Base-by-base conservation (phyloP, 192 early-diverging fungal genomes). In the Umbelopsis vinacea region DNA sequence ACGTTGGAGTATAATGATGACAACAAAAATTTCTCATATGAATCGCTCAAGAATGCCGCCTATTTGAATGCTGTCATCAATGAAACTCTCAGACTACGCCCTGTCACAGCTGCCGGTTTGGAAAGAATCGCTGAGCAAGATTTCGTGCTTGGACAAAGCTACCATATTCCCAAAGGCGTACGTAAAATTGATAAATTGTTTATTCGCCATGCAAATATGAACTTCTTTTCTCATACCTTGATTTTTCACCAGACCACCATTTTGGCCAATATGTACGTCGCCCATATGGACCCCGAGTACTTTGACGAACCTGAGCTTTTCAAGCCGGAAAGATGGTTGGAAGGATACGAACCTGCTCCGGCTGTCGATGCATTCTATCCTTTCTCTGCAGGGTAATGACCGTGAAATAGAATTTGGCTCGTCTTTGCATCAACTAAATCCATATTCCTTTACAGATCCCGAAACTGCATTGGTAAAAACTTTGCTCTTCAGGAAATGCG, bases 401-500 rank as follows among this genome's bases (percentile, higher is more conserved):
- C n/a, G n/a, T n/a, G n/a, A n/a, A n/a, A n/a, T n/a, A n/a, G n/a
- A n/a, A n/a, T n/a, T n/a, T n/a, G n/a, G n/a, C n/a, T n/a, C n/a
- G n/a, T n/a, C n/a, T n/a, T n/a, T n/a, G 40, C 40, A 43, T 43
- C 11, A 7, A 43, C 40, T 11, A 43, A 43, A 43, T 43, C 40
- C 8, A 3, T 79, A 2, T 83, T 86, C 55, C 68, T 74, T 21
- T 71, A 68, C 19, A 80, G 86, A 3, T 79, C 84, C 5, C 52
- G 83, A 6, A 78, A 76, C 48, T 87, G 85, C 54, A 75, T 87
- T 43, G 85, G 83, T 6, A 72, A 81, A 47, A 81, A 85, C 33
- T 77, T 87, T 70, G 82, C 86, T 1, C 79, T 73, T 45, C 79
- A 79, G 74, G 83, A 85, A 68, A 82, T 87, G 69, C 69, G 80